Base-by-base conservation (phyloP, 495 filamentous ascomycete species). In the Neurospora terricola region DNA sequence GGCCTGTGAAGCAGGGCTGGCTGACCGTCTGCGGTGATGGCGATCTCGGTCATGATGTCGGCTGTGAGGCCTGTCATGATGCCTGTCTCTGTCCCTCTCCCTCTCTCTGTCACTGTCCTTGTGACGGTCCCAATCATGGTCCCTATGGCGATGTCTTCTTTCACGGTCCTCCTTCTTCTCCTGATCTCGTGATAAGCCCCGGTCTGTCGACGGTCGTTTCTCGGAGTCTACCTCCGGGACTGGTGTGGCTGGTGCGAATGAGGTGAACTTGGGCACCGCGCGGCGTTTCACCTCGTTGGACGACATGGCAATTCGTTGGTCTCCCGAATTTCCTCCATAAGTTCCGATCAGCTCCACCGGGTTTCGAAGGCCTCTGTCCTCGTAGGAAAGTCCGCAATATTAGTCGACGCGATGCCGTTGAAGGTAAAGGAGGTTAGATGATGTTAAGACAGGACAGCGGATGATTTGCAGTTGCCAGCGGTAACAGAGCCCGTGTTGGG, bases 211-310 rank as follows among this genome's bases (percentile, higher is more conserved):
- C 6, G 21, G 9, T 12, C 18, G 40, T 69, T 62, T 30, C 5
- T 21, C 27, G 2, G 71, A 12, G 36, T 72, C 70, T 5, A 21
- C 70, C 36, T 48, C 48, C 16, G 70, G 38, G 42, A 72, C 72
- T 38, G 72, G 66, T 38, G 54, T 39, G 16, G 78, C 69, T 59
- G 87, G 85, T 74, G 86, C 90, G 85, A 92, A 93, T 73, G 91
- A 92, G 59, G 84, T 84, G 75, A 93, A 93, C 59, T 87, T 91
- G 38, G 91, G 91, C 71, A 91, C 82, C 23, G 83, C 71, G 37
- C 77, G 80, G 27, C 70, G 78, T 72, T 80, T 80, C 38, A 76
- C 71, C 39, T 80, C 77, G 71, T 78, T 78, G 40, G 76, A 78
- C 68, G 80, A 72, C 81, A 82, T 83, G 54, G 30, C 27, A 4